phyloP scores from a whole-genome alignment of 257 asterid genomes.

The Solanum sitiens region DNA sequence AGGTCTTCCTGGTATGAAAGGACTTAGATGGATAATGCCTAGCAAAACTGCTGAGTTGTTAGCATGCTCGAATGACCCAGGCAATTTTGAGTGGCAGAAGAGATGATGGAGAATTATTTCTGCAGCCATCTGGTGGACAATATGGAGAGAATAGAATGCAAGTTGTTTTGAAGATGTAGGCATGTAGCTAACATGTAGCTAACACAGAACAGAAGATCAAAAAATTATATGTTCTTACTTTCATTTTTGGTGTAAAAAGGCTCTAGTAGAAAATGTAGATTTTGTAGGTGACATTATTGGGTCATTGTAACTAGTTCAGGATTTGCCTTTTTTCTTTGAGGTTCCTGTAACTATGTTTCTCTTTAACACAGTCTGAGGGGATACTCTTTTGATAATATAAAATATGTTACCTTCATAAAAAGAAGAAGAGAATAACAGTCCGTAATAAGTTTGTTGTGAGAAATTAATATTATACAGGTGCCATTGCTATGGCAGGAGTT shows the following conservation, averaged over 20 bases:
- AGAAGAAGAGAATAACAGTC: neutral
- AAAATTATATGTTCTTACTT: neutral
- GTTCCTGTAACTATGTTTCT: neutral
- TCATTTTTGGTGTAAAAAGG: neutral
- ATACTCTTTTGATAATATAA: neutral
- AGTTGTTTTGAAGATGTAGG: neutral
- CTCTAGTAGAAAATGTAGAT: neutral
- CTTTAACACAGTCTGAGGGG: neutral
- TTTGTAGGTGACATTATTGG: neutral
- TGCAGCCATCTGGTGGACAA: neutral
- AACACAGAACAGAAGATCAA: neutral
- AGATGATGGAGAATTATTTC: neutral
- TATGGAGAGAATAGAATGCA: neutral
- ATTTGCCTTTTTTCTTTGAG: neutral
- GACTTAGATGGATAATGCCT: neutral
- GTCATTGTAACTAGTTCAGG: neutral
- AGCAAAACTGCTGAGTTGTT: neutral
- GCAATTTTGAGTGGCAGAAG: neutral
- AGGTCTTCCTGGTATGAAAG: neutral
- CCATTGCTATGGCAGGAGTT: neutral
- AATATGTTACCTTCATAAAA: neutral
- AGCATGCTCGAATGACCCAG: neutral
- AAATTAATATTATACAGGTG: neutral
- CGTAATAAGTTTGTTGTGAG: neutral
- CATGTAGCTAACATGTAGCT: neutral